Base-by-base conservation (phyloP, 139 green algal species). In the Mesotaenium endlicherianum region DNA sequence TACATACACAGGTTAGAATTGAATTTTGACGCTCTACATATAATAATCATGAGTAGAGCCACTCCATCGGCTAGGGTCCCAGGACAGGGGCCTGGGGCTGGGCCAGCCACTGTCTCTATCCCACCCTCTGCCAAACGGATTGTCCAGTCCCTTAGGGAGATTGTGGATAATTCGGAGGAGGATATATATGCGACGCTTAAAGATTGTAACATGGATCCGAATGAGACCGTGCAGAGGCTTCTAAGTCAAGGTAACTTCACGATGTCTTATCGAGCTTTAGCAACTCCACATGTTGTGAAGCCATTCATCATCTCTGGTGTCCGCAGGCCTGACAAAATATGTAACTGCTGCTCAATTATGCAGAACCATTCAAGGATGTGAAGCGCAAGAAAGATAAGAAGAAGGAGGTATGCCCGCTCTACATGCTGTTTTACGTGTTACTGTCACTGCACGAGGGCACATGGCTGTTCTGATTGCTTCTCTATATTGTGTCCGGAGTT, bases 171-270 rank as follows among this genome's bases (percentile, higher is more conserved):
- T 49, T 70, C 78, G 47, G 78, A 85, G 17, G 78, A 85, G 40
- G 78, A 85, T n/a, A 83, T 85, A 2, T 85, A 85, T 0, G 64
- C 43, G 20, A 41, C 68, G 38, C 75, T 85, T 31, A 85, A 85
- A 60, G 78, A 85, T 38, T 85, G 78, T 20, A 85, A 85, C n/a
- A 85, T 85, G 78, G 78, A 85, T 83, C 78, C 78, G n/a, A 85
- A 85, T 40, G 78, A 85, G n/a, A 41, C 78, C 26, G 78, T 81
- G 26, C 64, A 85, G 69, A 57, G 78, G 30, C 75, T 85, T n/a
- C 36, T 85, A n/a, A 78, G 36, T 36, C 78, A 85, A 67, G 75
- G 75, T 80, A 72, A 57, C 11, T 57, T 57, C 47, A 8, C 11
- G 47, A 11, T 57, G 8, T 57, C 47, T 11, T 11, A 57, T 8